phyloP scores from a whole-genome alignment of 176 grass and related monocot species.

The Phoenix dactylifera region DNA sequence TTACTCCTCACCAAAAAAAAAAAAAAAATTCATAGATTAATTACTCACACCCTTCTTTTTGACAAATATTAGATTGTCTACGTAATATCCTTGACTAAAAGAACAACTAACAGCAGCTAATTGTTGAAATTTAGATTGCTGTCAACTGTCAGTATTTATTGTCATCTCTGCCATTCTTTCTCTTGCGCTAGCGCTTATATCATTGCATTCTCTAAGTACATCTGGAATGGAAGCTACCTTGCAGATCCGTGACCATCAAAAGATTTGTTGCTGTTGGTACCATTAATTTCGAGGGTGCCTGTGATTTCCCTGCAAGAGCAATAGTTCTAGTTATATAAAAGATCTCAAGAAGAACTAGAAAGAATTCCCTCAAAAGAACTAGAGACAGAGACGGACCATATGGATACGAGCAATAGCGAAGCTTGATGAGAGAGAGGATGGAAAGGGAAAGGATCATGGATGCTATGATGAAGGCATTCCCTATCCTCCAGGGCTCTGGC shows the following conservation, averaged over 20 bases:
- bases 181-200: too few species aligned
- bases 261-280: neutral
- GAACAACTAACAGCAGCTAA: too few species aligned
- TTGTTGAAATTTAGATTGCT: too few species aligned
- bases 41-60: too few species aligned
- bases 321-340: neutral
- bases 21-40: too few species aligned
- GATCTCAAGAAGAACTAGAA: neutral
- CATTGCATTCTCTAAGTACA: too few species aligned
- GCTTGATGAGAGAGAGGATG: constrained; percentile 46
- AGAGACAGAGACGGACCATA: neutral
- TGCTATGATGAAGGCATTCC: constrained; percentile 50
- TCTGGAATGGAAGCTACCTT: constrained; percentile 1
- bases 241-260: neutral
- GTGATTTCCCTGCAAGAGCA: constrained; percentile 6
- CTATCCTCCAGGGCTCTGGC: constrained; percentile 34
- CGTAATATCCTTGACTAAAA: too few species aligned
- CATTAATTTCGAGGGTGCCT: neutral
- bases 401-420: constrained; percentile 45
- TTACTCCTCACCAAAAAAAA: too few species aligned
- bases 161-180: too few species aligned
- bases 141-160: too few species aligned
- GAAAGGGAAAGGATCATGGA: constrained; percentile 58
- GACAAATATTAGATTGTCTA: too few species aligned
- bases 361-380: neutral